Evolutionary conservation across 345 rosid species (phyloP).

Genomic region (Punica granatum): DNA sequence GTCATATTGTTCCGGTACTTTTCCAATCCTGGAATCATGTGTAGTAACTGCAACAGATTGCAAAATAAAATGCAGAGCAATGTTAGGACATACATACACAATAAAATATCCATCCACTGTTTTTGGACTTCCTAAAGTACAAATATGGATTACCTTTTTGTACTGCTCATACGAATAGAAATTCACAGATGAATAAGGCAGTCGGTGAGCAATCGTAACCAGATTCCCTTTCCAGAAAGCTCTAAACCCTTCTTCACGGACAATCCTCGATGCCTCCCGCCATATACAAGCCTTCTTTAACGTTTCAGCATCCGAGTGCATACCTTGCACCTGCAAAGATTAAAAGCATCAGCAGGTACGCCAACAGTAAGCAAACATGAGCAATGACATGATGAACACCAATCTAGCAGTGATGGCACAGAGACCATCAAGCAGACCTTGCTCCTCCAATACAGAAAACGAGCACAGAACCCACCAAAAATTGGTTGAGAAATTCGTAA

Average conservation of each 20-base stretch:
- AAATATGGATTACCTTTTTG: slow-evolving; percentile 39
- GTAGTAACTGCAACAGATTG: slow-evolving; percentile 42
- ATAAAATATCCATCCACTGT: neutral
- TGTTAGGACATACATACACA: neutral
- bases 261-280: slow-evolving; percentile 72
- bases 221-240: slow-evolving; percentile 98
- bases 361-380: neutral
- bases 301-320: slow-evolving; percentile 64
- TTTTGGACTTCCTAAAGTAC: neutral
- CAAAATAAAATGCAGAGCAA: neutral
- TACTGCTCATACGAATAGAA: slow-evolving; percentile 84
- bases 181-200: slow-evolving; percentile 87
- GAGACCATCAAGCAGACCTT: neutral
- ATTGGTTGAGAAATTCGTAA: neutral
- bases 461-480: too few species aligned
- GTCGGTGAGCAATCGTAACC: slow-evolving; percentile 87
- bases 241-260: slow-evolving; percentile 77
- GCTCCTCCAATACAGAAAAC: neutral
- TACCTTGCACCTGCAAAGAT: slow-evolving; percentile 71
- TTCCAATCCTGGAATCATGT: slow-evolving; percentile 43
- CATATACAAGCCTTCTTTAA: slow-evolving; percentile 70
- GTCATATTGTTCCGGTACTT: slow-evolving; percentile 36
- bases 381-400: too few species aligned
- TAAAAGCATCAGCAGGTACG: neutral
- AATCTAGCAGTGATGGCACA: neutral